phyloP scores from a whole-genome alignment of 768 basidiomycete species.

The Termitomyces sp. region DNA sequence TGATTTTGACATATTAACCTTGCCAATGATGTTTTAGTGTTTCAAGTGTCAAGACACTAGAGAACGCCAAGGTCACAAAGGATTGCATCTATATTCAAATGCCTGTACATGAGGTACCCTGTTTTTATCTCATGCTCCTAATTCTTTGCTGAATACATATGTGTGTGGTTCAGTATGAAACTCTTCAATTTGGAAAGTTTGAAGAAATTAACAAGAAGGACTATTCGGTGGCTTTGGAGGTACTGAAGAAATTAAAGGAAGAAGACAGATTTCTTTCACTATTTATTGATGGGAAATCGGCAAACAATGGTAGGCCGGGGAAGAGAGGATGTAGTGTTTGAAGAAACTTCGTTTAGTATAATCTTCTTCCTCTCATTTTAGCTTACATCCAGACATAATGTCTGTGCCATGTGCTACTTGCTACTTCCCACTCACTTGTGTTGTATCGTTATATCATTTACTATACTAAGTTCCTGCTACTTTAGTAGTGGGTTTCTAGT shows the following conservation, averaged over 20 bases:
- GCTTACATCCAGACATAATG: not conserved
- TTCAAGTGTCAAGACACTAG: constrained; percentile 90
- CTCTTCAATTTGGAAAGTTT: constrained; percentile 84
- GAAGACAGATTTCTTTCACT: constrained; percentile 78
- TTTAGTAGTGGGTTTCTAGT: too few species aligned
- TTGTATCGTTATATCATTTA: too few species aligned
- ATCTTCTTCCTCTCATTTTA: not conserved
- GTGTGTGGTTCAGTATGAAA: constrained; percentile 71
- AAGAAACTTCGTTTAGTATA: constrained; percentile 65
- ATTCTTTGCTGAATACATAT: not conserved
- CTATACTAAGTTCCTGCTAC: too few species aligned
- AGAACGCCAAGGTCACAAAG: constrained; percentile 88
- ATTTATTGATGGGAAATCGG: constrained; percentile 54
- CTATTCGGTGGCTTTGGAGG: constrained; percentile 62
- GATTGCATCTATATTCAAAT: constrained; percentile 90
- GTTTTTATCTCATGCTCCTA: not conserved
- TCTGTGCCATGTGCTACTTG: not conserved
- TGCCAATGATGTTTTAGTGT: constrained; percentile 48
- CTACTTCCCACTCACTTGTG: too few species aligned
- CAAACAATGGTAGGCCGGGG: constrained; percentile 30
- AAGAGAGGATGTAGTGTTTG: constrained; percentile 74
- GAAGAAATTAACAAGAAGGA: constrained; percentile 86
- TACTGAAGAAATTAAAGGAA: constrained; percentile 72
- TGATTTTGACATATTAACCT: not conserved
- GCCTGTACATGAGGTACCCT: constrained; percentile 84